These are phyloP conservation scores for Areca catechu DNA, from an alignment of 176 grass and related monocot species.

Conservation along the genomic window DNA sequence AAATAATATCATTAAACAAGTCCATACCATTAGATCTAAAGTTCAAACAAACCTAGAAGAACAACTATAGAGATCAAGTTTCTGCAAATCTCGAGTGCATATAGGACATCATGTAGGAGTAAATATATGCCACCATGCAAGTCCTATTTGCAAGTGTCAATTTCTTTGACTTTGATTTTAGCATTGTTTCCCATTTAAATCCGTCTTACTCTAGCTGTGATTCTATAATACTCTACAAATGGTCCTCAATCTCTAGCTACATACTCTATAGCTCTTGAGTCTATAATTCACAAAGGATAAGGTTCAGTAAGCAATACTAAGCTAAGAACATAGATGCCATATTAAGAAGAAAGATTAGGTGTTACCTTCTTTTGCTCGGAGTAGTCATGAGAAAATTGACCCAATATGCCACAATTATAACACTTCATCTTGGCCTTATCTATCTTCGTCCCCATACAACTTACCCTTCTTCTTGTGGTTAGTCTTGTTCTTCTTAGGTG, in stretches of 20 bases:
- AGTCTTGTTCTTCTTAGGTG: not conserved
- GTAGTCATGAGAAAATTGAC: not conserved
- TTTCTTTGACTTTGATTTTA: not conserved
- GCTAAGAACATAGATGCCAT: not conserved
- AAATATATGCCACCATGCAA: not conserved
- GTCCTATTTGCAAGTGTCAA: not conserved
- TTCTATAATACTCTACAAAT: not conserved
- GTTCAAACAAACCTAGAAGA: too few species aligned
- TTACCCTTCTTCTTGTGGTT: not conserved
- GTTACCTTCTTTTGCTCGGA: not conserved
- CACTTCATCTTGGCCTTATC: not conserved
- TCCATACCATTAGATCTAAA: too few species aligned
- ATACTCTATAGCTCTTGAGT: not conserved
- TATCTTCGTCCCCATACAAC: not conserved
- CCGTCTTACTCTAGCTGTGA: not conserved
- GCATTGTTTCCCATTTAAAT: conserved; percentile 9
- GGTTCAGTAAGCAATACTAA: too few species aligned
- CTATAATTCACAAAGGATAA: too few species aligned
- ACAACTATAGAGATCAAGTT: too few species aligned
- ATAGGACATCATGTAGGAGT: not conserved
- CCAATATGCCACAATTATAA: not conserved
- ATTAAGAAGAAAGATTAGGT: not conserved
- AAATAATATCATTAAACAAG: too few species aligned
- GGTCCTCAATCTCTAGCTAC: not conserved
- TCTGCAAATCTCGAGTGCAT: too few species aligned